A percentile compares a stretch with the other conserved stretches of the same genome.
These are phyloP conservation scores for Blastocystis sp. DNA, from an alignment of 352 stramenopile genomes.

Conservation along the genomic window DNA sequence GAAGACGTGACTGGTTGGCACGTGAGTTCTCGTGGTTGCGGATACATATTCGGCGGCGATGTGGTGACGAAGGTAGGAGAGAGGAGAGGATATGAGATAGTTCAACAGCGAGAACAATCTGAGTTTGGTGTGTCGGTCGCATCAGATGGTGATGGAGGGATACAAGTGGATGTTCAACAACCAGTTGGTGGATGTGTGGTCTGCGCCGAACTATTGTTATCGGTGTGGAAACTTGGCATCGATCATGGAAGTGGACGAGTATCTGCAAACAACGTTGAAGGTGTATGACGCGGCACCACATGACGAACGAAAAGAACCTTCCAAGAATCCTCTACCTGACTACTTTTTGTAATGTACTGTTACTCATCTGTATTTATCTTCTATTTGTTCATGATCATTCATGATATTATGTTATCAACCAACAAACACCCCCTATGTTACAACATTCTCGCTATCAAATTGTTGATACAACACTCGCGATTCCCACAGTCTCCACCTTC, in stretches of 20 bases:
- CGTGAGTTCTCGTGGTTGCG: conserved; percentile 84
- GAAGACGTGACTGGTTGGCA: conserved; percentile 92
- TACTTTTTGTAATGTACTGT: conserved; percentile 90
- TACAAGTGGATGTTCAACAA: conserved; percentile 86
- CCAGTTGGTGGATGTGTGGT: conserved; percentile 91
- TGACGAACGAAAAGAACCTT: conserved; percentile 84
- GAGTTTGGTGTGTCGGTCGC: conserved; percentile 87
- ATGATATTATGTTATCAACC: no score
- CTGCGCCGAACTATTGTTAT: conserved; percentile 96
- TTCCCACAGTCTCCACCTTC: conserved; percentile 81
- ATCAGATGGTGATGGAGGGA: conserved; percentile 79
- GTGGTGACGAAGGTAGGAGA: conserved; percentile 79
- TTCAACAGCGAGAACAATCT: conserved; percentile 97
- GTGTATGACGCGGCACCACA: conserved; percentile 95
- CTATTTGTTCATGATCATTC: no score
- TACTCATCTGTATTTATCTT: no score
- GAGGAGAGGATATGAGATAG: conserved; percentile 58
- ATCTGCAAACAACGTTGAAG: conserved; percentile 67
- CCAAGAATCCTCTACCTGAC: conserved; percentile 92
- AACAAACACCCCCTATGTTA: no score
- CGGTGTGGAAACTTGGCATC: conserved; percentile 92
- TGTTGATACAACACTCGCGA: conserved; percentile 80
- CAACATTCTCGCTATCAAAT: conserved; percentile 82
- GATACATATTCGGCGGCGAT: conserved; percentile 94
- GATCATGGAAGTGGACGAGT: conserved; percentile 96